Percentiles rank a stretch among this genome's conserved stretches.
Conservation (phyloP, 768 basidiomycete species). For the Cystofilobasidium bisporidii region DNA sequence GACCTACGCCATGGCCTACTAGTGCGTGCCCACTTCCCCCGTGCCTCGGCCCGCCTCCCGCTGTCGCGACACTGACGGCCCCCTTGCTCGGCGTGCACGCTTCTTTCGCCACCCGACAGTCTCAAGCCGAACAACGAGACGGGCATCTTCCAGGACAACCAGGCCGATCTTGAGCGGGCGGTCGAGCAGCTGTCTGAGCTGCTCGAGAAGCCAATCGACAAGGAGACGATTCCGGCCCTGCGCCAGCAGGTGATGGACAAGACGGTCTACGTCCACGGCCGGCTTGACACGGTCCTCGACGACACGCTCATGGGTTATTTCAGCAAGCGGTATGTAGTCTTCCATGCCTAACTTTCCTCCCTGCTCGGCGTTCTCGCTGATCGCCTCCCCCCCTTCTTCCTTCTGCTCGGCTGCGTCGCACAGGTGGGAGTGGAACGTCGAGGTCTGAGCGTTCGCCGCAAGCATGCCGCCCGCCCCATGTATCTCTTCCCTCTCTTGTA, state of each 20-base stretch:
- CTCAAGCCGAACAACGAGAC: constrained; percentile 82
- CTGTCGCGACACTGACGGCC: too few relatives aligned
- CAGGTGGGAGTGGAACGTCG: too few relatives aligned
- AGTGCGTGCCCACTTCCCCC: constrained; percentile 40
- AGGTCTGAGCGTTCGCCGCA: too few relatives aligned
- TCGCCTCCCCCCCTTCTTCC: too few relatives aligned
- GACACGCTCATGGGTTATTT: constrained; percentile 85
- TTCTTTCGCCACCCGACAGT: constrained; percentile 14
- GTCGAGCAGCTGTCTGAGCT: constrained; percentile 91
- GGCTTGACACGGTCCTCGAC: constrained; percentile 87
- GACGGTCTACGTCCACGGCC: constrained; percentile 91
- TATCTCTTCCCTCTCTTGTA: too few relatives aligned
- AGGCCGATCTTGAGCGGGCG: constrained; percentile 85
- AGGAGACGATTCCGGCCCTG: constrained; percentile 66
- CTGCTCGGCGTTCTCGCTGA: too few relatives aligned
- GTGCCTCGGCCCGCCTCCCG: background rate
- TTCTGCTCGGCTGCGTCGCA: background rate
- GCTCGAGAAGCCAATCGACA: constrained; percentile 80
- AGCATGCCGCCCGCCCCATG: too few relatives aligned
- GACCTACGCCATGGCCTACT: constrained; percentile 99
- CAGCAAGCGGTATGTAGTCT: constrained; percentile 36
- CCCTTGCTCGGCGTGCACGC: background rate
- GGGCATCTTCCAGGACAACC: constrained; percentile 94
- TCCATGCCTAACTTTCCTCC: background rate
- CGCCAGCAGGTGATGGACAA: constrained; percentile 93